These are phyloP conservation scores for Thraustochytrium sp. DNA, from an alignment of 352 stramenopile genomes.

Conservation along the genomic window DNA sequence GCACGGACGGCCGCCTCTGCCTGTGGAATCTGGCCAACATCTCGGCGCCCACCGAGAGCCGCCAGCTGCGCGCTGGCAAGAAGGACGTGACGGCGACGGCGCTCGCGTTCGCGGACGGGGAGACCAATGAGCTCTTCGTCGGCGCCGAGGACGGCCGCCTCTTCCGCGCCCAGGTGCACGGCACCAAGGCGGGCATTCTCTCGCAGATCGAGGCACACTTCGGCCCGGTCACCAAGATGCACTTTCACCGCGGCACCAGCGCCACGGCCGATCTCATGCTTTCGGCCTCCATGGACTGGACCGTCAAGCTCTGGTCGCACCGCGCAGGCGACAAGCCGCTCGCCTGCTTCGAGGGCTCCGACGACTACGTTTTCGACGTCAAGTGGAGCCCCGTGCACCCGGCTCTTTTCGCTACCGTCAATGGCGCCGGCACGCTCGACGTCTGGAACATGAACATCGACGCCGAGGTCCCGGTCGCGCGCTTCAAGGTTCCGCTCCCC, in stretches of 20 bases:
- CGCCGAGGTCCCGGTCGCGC: conserved; percentile 53
- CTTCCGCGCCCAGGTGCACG: conserved; percentile 68
- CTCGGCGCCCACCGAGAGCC: conserved; percentile 63
- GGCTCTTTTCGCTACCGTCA: conserved; percentile 69
- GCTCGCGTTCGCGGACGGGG: conserved; percentile 69
- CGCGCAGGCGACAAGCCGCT: conserved; percentile 64
- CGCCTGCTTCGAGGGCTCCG: conserved; percentile 73
- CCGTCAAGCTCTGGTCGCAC: conserved; percentile 72
- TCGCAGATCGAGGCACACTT: conserved; percentile 69
- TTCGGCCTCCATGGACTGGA: conserved; percentile 73
- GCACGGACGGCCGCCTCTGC: conserved; percentile 72
- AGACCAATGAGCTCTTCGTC: conserved; percentile 71
- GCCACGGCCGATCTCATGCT: conserved; percentile 69
- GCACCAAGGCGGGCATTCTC: conserved; percentile 59
- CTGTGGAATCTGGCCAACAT: conserved; percentile 67
- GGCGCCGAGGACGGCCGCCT: conserved; percentile 71
- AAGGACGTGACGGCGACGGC: conserved; percentile 73
- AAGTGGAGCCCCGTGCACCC: conserved; percentile 70
- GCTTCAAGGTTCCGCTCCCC: conserved; percentile 52
- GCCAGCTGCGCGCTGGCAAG: conserved; percentile 71
- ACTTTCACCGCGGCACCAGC: conserved; percentile 67
- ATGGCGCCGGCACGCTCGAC: conserved; percentile 63
- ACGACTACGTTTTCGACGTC: conserved; percentile 77
- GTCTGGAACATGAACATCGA: conserved; percentile 77
- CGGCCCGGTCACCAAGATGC: conserved; percentile 69